Percentiles rank a stretch among this genome's conserved stretches.
Conservation (phyloP, 2,329 filamentous ascomycete genomes). For the Orbilia javanica region DNA sequence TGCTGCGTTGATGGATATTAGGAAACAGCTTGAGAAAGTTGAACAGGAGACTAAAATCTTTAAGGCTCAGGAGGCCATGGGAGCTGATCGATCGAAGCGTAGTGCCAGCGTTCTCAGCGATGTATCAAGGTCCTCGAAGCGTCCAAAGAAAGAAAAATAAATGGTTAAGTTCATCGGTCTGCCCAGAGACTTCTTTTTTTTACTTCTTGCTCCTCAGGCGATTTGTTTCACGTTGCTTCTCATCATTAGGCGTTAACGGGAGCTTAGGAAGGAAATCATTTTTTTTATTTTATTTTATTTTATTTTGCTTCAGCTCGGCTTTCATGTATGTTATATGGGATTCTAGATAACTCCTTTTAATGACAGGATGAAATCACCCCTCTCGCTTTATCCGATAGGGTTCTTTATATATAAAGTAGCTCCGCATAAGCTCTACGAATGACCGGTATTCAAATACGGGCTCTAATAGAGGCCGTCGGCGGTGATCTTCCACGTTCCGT, state of each 20-base stretch:
- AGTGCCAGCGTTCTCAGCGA: conserved; percentile 55
- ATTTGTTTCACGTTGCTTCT: neutral
- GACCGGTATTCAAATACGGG: no score
- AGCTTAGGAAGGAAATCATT: neutral
- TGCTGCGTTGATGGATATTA: conserved; percentile 76
- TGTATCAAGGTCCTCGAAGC: conserved; percentile 52
- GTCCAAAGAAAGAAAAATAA: conserved; percentile 57
- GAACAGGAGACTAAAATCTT: conserved; percentile 66
- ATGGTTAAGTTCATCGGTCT: neutral
- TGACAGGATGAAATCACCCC: neutral
- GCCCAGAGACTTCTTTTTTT: neutral
- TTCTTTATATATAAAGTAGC: neutral
- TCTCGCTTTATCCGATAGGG: neutral
- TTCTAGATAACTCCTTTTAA: conserved; percentile 18
- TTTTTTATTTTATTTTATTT: no score
- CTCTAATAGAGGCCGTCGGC: conserved; percentile 17
- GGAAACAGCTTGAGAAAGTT: conserved; percentile 81
- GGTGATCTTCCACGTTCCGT: conserved; percentile 43
- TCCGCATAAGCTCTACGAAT: neutral
- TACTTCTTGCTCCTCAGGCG: neutral
- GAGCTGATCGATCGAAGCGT: conserved; percentile 20
- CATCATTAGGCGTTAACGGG: conserved; percentile 10
- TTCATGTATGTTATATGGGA: conserved; percentile 21
- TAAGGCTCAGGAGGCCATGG: conserved; percentile 60
- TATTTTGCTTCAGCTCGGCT: no score